phyloP scores from a whole-genome alignment of 441 rosid genomes.

The Geranium incanum region DNA sequence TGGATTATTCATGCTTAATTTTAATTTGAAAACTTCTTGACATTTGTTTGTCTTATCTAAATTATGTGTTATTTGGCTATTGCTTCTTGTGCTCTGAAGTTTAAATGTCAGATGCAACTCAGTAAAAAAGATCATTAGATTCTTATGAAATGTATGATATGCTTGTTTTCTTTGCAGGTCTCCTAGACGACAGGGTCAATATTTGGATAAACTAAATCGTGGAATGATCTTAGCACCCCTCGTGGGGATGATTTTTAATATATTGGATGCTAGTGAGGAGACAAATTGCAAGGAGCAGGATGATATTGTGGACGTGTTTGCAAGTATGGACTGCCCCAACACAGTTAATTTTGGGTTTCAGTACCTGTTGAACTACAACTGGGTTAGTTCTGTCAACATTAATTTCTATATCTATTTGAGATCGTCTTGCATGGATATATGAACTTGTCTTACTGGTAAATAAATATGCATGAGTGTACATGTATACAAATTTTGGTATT shows the following conservation, averaged over 20 bases:
- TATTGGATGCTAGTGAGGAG: slow-evolving; percentile 57
- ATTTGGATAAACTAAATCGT: slow-evolving; percentile 65
- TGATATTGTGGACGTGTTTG: slow-evolving; percentile 65
- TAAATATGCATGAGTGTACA: background rate
- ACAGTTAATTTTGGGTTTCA: slow-evolving; percentile 72
- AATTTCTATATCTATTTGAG: slow-evolving; percentile 8
- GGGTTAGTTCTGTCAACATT: slow-evolving; percentile 49
- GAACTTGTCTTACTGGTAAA: background rate
- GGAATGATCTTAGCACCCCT: slow-evolving; percentile 84
- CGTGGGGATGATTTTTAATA: slow-evolving; percentile 82
- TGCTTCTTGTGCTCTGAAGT: background rate
- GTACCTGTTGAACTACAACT: slow-evolving; percentile 68
- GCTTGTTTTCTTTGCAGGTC: slow-evolving; percentile 44
- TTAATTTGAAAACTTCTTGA: background rate
- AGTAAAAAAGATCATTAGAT: background rate
- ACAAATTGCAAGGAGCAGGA: slow-evolving; percentile 37
- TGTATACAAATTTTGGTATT: background rate
- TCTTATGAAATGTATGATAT: slow-evolving; percentile 2
- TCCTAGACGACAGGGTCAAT: slow-evolving; percentile 61
- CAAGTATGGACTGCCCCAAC: slow-evolving; percentile 81
- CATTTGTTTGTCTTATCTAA: background rate
- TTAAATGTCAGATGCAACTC: slow-evolving; percentile 1
- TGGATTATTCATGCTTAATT: background rate
- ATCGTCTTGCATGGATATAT: background rate
- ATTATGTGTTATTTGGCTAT: background rate